A percentile compares a stretch with the other conserved stretches of the same genome.
These are phyloP conservation scores for Chlamydomonas sphaeroides DNA, from an alignment of 139 green algal genomes.

Conservation along the genomic window DNA sequence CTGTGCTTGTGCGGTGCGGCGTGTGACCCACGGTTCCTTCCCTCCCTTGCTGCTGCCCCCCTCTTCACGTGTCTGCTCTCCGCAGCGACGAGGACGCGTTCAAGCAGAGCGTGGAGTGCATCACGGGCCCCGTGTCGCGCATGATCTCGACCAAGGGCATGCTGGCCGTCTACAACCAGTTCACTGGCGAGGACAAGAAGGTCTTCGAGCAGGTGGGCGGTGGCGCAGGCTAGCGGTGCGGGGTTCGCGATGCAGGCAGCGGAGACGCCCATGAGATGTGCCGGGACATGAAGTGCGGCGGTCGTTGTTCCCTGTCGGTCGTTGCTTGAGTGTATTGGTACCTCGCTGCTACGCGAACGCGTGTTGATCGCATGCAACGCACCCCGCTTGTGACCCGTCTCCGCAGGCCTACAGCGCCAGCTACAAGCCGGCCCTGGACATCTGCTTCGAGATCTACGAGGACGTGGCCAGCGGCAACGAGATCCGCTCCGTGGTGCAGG, in stretches of 20 bases:
- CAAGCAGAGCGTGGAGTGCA: conserved; percentile 95
- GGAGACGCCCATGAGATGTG: too few species aligned
- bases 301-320: too few species aligned
- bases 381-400: too few species aligned
- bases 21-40: too few species aligned
- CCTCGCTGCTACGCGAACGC: too few species aligned
- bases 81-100: conserved; percentile 92
- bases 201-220: conserved; percentile 67
- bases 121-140: conserved; percentile 95
- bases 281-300: too few species aligned
- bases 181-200: conserved; percentile 89
- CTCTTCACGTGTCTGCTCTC: too few species aligned
- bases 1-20: too few species aligned
- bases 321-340: too few species aligned
- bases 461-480: conserved; percentile 98
- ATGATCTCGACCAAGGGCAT: conserved; percentile 98
- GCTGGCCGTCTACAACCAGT: conserved; percentile 93
- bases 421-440: conserved; percentile 93
- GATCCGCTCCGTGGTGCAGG: conserved; percentile 97
- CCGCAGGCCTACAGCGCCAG: conserved; percentile 89
- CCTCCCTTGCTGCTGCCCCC: too few species aligned
- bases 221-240: too few species aligned
- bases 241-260: too few species aligned
- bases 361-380: background rate
- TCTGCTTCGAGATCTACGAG: conserved; percentile 99